Percentiles rank a stretch among this genome's conserved stretches.
Conservation (phyloP, 306 rosid species). For the Cicer bijugum region DNA sequence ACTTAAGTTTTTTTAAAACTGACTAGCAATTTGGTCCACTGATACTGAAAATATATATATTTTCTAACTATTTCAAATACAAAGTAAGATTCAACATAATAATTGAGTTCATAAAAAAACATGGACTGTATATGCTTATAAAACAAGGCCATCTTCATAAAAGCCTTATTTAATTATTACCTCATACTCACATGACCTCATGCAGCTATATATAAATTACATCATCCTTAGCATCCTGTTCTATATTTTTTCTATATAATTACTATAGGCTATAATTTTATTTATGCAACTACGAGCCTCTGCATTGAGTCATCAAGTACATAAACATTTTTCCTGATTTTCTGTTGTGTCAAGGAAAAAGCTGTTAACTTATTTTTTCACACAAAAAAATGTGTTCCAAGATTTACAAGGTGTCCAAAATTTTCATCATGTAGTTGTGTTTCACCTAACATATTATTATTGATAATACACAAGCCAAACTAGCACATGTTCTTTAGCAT, state of each 20-base stretch:
- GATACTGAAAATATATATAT: conserved; percentile 37
- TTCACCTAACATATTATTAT: not conserved
- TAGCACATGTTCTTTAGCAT: conserved; percentile 39
- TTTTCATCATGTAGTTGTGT: conserved; percentile 5
- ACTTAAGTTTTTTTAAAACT: conserved; percentile 25
- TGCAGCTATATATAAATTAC: conserved; percentile 30
- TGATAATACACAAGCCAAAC: conserved; percentile 21
- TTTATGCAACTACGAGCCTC: conserved; percentile 20
- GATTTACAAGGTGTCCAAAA: conserved; percentile 9
- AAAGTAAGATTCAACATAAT: conserved; percentile 25
- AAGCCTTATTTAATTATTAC: conserved; percentile 23
- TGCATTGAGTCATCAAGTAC: conserved; percentile 9
- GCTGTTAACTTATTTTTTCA: conserved; percentile 27
- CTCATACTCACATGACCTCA: conserved; percentile 30
- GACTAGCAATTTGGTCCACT: conserved; percentile 35
- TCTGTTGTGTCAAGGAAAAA: conserved; percentile 26
- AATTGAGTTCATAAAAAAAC: conserved; percentile 11
- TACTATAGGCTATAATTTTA: conserved; percentile 32
- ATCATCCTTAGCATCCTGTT: conserved; percentile 24
- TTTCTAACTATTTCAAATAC: conserved; percentile 22
- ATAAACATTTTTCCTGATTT: conserved; percentile 26
- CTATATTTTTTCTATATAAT: conserved; percentile 25
- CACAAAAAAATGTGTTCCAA: not conserved
- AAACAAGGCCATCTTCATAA: not conserved
- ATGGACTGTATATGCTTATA: not conserved